Base-by-base conservation (phyloP, 2,329 filamentous ascomycete genomes). In the Hypoxylon sp. region DNA sequence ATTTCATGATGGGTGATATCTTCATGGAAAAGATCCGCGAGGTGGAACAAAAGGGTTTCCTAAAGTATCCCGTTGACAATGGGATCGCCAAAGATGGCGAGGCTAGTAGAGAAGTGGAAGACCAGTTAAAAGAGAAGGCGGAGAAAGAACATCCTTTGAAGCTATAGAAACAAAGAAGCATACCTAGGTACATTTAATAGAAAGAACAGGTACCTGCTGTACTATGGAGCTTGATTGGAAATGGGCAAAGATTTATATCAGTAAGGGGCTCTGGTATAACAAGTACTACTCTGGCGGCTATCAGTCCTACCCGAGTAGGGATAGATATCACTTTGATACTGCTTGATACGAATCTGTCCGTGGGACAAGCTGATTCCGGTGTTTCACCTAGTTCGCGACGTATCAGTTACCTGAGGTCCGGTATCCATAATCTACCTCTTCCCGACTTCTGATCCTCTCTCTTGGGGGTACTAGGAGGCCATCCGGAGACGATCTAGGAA, bases 1-100 rank as follows among this genome's bases (percentile, higher is more conserved):
- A 77, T 43, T 64, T 72, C 19, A 74, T 76, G 71, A 77, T 77
- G 75, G 75, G 72, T 0, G 67, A 75, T 7, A 73, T 72, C 13
- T 75, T 76, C 48, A 57, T 75, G 32, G 61, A 75, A 65, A 65
- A 67, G 58, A 75, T 76, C 19, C 67, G 69, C 32, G 71, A 74
- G 52, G 72, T 73, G 6, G 73, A 74, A 14, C 46, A 49, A 14
- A 73, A 69, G 51, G 74, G 73, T 0, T 75, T 71, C 48, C 58
- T 77, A 14, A 67, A 71, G 49, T 41, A 45, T 11, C 70, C 75
- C 4, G 67, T 67, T 0, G 53, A 76, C 3, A 72, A 71, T 38
- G 72, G 72, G 34, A 72, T 75, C 43, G 60, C 71, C 23, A 65
- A 71, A 7, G 69, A 75, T 23, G 74, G 75, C 10, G 65, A 75